A percentile compares a stretch with the other conserved stretches of the same genome.
phyloP scores from a whole-genome alignment of 805 yeast genomes.

The Teunomyces barrocoloradensis region DNA sequence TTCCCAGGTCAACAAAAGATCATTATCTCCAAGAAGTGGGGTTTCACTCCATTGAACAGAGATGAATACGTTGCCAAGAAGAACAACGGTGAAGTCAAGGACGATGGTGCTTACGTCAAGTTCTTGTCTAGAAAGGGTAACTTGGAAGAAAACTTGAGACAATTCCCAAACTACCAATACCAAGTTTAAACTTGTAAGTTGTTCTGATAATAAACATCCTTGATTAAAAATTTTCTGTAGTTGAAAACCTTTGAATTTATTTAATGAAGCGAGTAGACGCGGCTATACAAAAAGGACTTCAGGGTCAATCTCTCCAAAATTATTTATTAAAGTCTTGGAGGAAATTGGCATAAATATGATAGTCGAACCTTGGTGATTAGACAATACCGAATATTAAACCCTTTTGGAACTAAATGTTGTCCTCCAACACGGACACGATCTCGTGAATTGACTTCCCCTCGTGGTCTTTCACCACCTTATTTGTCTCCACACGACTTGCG shows the following conservation, averaged over 20 bases:
- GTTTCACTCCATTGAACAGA: conserved; percentile 99
- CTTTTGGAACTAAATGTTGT: no score
- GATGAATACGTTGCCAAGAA: conserved; percentile 92
- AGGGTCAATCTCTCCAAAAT: no score
- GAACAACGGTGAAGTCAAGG: conserved; percentile 97
- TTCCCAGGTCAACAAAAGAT: conserved; percentile 99
- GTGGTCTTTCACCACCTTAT: background rate
- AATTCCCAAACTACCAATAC: conserved; percentile 86
- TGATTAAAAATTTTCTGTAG: background rate
- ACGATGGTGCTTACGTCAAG: conserved; percentile 99
- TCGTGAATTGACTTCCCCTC: background rate
- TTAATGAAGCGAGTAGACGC: no score
- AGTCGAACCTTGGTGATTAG: no score
- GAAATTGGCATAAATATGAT: no score
- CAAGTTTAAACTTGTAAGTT: conserved; percentile 32
- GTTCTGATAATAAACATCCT: conserved; percentile 3
- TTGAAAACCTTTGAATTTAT: background rate
- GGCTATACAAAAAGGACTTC: no score
- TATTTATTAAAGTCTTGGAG: no score
- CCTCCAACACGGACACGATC: no score
- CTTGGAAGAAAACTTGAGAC: conserved; percentile 83
- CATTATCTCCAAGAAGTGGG: conserved; percentile 99
- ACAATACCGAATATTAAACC: no score
- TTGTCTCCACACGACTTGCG: background rate
- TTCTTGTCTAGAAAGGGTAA: conserved; percentile 97